Percentiles rank a stretch among this genome's conserved stretches.
phyloP scores from a whole-genome alignment of 345 rosid species.

The Clausena lansium region DNA sequence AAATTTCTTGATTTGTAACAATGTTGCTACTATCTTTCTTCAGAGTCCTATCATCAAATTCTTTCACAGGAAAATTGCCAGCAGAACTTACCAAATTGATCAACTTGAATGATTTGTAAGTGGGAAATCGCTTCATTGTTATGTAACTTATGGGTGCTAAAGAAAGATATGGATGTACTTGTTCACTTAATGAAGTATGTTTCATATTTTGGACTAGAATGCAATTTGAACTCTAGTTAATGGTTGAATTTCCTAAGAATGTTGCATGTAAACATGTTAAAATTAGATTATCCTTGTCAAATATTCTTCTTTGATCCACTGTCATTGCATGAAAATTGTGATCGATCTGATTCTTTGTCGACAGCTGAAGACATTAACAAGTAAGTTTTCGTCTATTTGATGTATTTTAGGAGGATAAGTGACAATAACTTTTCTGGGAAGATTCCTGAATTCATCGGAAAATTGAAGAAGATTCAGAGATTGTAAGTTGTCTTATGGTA shows the following conservation, averaged over 20 bases:
- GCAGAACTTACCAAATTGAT: constrained; percentile 46
- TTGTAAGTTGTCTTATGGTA: constrained; percentile 44
- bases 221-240: not conserved
- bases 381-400: constrained; percentile 12
- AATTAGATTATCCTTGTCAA: not conserved
- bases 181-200: not conserved
- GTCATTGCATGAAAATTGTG: not conserved
- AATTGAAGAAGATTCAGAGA: constrained; percentile 61
- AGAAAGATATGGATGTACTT: not conserved
- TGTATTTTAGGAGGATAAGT: constrained; percentile 60
- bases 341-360: not conserved
- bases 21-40: constrained; percentile 16
- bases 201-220: not conserved
- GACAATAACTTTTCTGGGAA: constrained; percentile 68
- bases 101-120: constrained; percentile 79
- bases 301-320: not conserved
- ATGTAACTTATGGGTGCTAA: not conserved
- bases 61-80: constrained; percentile 68
- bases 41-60: constrained; percentile 69
- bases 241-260: not conserved
- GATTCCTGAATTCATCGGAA: constrained; percentile 63
- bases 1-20: not conserved
- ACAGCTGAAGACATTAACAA: not conserved
- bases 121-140: not conserved
- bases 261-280: not conserved